Percentiles rank a stretch among this genome's conserved stretches.
Evolutionary conservation across 2,329 filamentous ascomycete genomes (phyloP).

Genomic region (Nigrospora sphaerica): DNA sequence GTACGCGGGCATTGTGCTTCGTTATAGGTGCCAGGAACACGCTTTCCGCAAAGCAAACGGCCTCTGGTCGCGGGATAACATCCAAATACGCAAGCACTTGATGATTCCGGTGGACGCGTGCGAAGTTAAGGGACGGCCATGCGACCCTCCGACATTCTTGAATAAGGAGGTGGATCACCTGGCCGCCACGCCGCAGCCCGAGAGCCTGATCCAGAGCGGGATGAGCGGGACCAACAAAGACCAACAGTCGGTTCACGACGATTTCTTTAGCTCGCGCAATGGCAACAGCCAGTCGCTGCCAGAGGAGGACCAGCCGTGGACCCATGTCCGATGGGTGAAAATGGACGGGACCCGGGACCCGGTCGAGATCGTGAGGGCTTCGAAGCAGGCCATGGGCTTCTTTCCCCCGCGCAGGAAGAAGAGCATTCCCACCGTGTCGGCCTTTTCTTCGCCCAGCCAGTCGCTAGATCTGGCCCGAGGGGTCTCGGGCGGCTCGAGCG

Average conservation of each 20-base stretch:
- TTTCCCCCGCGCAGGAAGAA: slow-evolving; percentile 89
- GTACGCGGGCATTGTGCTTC: slow-evolving; percentile 82
- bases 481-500: slow-evolving; percentile 1
- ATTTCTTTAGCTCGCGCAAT: slow-evolving; percentile 34
- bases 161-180: slow-evolving; percentile 41
- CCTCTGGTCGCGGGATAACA: slow-evolving; percentile 88
- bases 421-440: slow-evolving; percentile 61
- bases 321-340: slow-evolving; percentile 82
- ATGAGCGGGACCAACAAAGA: slow-evolving; percentile 9
- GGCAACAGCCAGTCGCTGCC: slow-evolving; percentile 19
- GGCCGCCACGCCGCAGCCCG: slow-evolving; percentile 37
- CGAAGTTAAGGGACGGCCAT: slow-evolving; percentile 68
- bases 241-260: slow-evolving; percentile 25
- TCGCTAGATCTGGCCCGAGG: slow-evolving; percentile 50
- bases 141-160: slow-evolving; percentile 42
- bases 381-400: slow-evolving; percentile 75
- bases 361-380: slow-evolving; percentile 79
- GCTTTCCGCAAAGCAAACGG: slow-evolving; percentile 82
- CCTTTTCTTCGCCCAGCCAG: slow-evolving; percentile 58
- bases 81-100: slow-evolving; percentile 76
- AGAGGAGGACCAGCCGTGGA: slow-evolving; percentile 66
- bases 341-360: slow-evolving; percentile 63
- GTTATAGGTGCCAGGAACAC: slow-evolving; percentile 80
- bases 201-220: slow-evolving; percentile 16
- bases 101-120: slow-evolving; percentile 87